phyloP scores from a whole-genome alignment of 441 rosid species.

The Erodium trifolium region DNA sequence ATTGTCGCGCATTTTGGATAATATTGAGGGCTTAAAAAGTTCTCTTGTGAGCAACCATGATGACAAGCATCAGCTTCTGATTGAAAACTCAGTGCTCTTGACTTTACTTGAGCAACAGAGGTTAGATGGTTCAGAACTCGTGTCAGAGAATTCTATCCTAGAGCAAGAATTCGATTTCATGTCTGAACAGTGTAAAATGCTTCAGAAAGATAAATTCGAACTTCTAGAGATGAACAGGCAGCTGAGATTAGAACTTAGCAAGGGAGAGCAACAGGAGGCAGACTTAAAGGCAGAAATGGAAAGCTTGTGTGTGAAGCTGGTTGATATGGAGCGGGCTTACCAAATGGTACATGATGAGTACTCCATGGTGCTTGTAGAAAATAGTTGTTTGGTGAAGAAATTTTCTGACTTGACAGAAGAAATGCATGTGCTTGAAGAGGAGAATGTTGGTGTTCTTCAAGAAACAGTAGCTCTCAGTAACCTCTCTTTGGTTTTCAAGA shows the following conservation, averaged over 20 bases:
- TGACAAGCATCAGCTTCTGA: slow-evolving; percentile 40
- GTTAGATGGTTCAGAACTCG: slow-evolving; percentile 35
- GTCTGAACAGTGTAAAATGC: slow-evolving; percentile 29
- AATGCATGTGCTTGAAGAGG: slow-evolving; percentile 45
- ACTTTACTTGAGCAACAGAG: slow-evolving; percentile 40
- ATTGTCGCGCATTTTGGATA: slow-evolving; percentile 35
- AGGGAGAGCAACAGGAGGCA: slow-evolving; percentile 41
- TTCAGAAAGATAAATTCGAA: slow-evolving; percentile 39
- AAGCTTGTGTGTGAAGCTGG: slow-evolving; percentile 31
- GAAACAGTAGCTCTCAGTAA: slow-evolving; percentile 45
- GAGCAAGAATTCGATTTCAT: slow-evolving; percentile 34
- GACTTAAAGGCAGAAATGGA: slow-evolving; percentile 36
- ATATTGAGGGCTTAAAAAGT: slow-evolving; percentile 35
- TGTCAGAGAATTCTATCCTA: slow-evolving; percentile 28
- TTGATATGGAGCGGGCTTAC: slow-evolving; percentile 40
- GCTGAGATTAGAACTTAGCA: slow-evolving; percentile 40
- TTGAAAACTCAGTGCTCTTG: slow-evolving; percentile 55
- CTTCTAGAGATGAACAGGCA: slow-evolving; percentile 46
- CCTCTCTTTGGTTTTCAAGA: slow-evolving; percentile 44
- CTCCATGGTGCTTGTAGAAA: slow-evolving; percentile 35
- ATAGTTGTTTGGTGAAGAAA: slow-evolving; percentile 37
- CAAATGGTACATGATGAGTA: slow-evolving; percentile 43
- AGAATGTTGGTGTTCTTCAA: slow-evolving; percentile 38
- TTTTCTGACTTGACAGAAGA: slow-evolving; percentile 41
- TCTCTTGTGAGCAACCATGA: slow-evolving; percentile 39